A percentile compares a stretch with the other conserved stretches of the same genome.
Conservation (phyloP, 768 basidiomycete genomes). For the Lanmaoa pseudosensibilis region DNA sequence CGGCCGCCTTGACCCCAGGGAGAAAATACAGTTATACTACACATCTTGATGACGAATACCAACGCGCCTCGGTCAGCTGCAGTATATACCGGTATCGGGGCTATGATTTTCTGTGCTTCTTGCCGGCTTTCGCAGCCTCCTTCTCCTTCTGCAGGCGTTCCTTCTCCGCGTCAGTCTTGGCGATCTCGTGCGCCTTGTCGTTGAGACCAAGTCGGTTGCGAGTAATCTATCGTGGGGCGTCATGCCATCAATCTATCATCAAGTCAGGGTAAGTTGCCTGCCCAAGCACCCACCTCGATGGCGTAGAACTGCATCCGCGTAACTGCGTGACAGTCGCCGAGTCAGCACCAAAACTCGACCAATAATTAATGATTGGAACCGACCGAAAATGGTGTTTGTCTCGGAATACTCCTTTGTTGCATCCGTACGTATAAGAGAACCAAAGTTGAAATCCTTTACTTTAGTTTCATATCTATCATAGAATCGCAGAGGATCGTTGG, state of each 20-base stretch:
- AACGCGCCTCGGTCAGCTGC: not conserved
- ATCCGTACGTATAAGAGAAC: conserved; percentile 86
- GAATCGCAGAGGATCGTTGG: not conserved
- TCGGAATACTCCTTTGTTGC: conserved; percentile 81
- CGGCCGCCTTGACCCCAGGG: not conserved
- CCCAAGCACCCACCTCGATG: conserved; percentile 62
- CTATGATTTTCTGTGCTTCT: conserved; percentile 36
- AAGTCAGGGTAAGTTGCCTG: conserved; percentile 9
- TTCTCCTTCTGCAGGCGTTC: conserved; percentile 59
- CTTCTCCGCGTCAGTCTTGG: conserved; percentile 62
- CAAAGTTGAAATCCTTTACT: conserved; percentile 94
- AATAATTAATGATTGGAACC: conserved; percentile 17
- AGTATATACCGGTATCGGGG: not conserved
- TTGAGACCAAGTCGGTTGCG: conserved; percentile 91
- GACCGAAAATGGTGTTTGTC: conserved; percentile 92
- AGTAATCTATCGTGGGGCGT: conserved; percentile 59
- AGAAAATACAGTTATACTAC: conserved; percentile 2
- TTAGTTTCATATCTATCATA: conserved; percentile 77
- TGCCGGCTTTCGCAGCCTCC: conserved; percentile 46
- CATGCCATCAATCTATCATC: not conserved
- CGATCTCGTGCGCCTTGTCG: conserved; percentile 78
- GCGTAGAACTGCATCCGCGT: conserved; percentile 75
- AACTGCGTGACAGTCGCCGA: conserved; percentile 12
- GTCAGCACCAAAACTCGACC: conserved; percentile 9
- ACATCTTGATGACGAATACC: not conserved